Base-by-base conservation (phyloP, 257 asterid species). In the Plectranthus barbatus region DNA sequence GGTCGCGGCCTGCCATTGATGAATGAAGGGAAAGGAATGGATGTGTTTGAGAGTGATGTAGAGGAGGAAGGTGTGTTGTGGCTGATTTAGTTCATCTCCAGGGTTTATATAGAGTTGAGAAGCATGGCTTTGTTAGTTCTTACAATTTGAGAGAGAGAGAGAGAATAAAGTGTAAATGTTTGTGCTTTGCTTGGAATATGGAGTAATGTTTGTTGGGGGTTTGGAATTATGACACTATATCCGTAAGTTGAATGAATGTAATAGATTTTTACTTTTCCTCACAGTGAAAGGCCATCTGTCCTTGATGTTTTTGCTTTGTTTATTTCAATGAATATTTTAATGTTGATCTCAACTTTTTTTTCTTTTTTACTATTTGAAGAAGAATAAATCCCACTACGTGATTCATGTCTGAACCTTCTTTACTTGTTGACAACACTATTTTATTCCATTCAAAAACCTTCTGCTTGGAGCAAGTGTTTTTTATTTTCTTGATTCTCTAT, bases 351-450 rank as follows among this genome's bases (percentile, higher is more conserved):
- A 5, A 29, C n/a, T 6, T 20, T 19, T 39, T 15, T 34, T 20
- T 19, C 23, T 15, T 34, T 10, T 23, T 17, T 8, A 7, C 37
- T 19, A 17, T 50, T 9, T 44, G 2, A 9, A 36, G 41, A 21
- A 8, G 60, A 55, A 42, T 54, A 46, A 26, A 54, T 12, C 50
- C 46, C 10, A 34, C 41, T 33, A 33, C 60, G 62, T 65, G 72
- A 42, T 31, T 42, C 69, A 62, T 42, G 64, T 39, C 8, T 66
- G 51, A 58, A 60, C 66, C 46, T 52, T 66, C 49, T 65, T 59
- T 62, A 19, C 56, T 71, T 60, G 31, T 12, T 51, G 21, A 36
- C 62, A 34, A 9, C 34, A 62, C 39, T 19, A 33, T 40, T 29
- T 33, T 19, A 33, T 40, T 29, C 33, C 59, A 19, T 12, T 26